Evolutionary conservation across 23 red algal species (phyloP), one percentile per base, ranked within the genome.

Genomic region (Gracilaria vermiculophylla): DNA sequence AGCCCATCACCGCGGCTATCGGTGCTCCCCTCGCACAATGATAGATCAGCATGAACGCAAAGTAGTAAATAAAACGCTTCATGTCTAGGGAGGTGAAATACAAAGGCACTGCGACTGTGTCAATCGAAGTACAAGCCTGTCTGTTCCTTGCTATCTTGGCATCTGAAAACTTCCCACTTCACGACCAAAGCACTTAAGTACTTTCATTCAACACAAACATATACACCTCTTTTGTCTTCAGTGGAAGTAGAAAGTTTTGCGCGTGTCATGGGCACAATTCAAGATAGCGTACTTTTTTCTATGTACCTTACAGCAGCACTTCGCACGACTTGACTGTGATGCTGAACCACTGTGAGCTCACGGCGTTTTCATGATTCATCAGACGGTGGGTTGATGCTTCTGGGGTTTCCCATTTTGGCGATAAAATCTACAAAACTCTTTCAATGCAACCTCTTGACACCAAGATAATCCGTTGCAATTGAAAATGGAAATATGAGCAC

Each of bases 1-100:
- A 88, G 3, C 69, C 69, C 69, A 77, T 88, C 66, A 70, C 43
- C 69, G 32, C 60, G n/a, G 84, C 50, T 32, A 88, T 76, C 5
- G 84, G 84, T 11, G 58, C 84, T 8, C 66, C 84, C 31, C 8
- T 33, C 16, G 84, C 62, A 53, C 17, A 53, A 19, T 47, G 2
- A 24, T 9, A 85, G 41, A 19, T 27, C 24, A 70, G 40, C 21
- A 17, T 20, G 25, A 48, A 23, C 32, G 47, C 11, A 5, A 73
- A 48, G 42, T 47, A 39, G 42, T 40, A 16, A 40, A 47, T 36
- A 14, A 64, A 35, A 11, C 58, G 58, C 32, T 1, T 34, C 58
- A 64, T 64, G 58, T 64, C 29, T 28, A 0, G 17, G 4, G 16
- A 64, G 28, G 3, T 16, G 17, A 0, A 28, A 64, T 35, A 16